Evolutionary conservation across 768 basidiomycete species (phyloP).

Genomic region (Chalciporus piperatus): DNA sequence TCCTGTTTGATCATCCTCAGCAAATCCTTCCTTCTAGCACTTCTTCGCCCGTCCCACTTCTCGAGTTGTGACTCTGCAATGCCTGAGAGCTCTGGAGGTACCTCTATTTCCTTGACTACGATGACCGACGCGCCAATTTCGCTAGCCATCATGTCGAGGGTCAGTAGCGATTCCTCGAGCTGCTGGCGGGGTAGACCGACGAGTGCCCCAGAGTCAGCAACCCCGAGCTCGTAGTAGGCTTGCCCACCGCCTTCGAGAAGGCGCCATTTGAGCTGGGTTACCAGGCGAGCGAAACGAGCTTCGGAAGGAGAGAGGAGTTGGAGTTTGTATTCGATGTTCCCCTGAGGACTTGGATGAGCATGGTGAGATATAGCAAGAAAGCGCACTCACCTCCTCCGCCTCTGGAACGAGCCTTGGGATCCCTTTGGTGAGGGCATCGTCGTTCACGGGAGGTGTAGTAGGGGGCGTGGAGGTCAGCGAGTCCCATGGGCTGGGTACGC

Average conservation of each 20-base stretch:
- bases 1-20: constrained; percentile 21
- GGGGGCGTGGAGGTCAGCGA: constrained; percentile 60
- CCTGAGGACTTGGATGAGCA: constrained; percentile 37
- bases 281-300: constrained; percentile 75
- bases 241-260: constrained; percentile 81
- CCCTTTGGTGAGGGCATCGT: constrained; percentile 25
- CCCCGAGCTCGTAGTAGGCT: constrained; percentile 79
- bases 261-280: constrained; percentile 96
- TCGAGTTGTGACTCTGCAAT: constrained; percentile 32
- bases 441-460: constrained; percentile 31
- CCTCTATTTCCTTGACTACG: constrained; percentile 84
- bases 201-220: constrained; percentile 85
- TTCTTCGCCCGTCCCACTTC: constrained; percentile 38
- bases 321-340: constrained; percentile 94
- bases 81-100: constrained; percentile 50
- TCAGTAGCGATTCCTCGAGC: constrained; percentile 79
- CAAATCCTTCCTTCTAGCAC: constrained; percentile 34
- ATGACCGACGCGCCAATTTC: constrained; percentile 92
- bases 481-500: constrained; percentile 84
- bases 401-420: constrained; percentile 76
- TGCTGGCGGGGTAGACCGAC: constrained; percentile 73
- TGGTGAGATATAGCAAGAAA: neutral
- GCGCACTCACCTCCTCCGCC: constrained; percentile 51
- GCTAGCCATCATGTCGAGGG: constrained; percentile 90
- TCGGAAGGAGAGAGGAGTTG: constrained; percentile 79